phyloP scores from a whole-genome alignment of 305 asterid species.

The Fraxinus dipetala region DNA sequence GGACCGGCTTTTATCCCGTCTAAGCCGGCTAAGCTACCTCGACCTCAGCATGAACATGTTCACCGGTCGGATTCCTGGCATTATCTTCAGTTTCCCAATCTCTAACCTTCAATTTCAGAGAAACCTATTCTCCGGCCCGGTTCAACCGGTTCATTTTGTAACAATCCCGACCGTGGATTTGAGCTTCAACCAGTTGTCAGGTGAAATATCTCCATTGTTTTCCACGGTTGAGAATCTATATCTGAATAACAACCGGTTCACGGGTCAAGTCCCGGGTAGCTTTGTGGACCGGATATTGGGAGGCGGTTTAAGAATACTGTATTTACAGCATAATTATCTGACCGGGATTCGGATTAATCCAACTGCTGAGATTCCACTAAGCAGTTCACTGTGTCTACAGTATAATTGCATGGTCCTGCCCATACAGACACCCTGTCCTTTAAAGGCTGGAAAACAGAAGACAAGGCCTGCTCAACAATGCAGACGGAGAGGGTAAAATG shows the following conservation, averaged over 20 bases:
- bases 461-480: constrained; percentile 83
- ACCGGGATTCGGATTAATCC: constrained; percentile 83
- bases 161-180: constrained; percentile 67
- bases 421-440: constrained; percentile 77
- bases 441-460: constrained; percentile 79
- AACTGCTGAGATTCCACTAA: constrained; percentile 70
- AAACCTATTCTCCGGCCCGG: constrained; percentile 64
- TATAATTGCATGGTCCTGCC: constrained; percentile 92
- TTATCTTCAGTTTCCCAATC: constrained; percentile 59
- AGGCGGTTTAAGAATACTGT: constrained; percentile 52
- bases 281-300: constrained; percentile 73
- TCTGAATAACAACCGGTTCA: constrained; percentile 84
- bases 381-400: constrained; percentile 78
- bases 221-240: constrained; percentile 70
- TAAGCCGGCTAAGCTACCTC: constrained; percentile 55
- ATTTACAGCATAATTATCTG: constrained; percentile 75
- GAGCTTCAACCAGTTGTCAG: constrained; percentile 68
- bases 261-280: constrained; percentile 72
- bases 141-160: constrained; percentile 50
- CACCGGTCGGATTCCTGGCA: constrained; percentile 62
- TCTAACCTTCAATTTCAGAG: constrained; percentile 70
- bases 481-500: constrained; percentile 55
- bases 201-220: constrained; percentile 62
- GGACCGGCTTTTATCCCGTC: constrained; percentile 41
- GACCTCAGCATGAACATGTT: constrained; percentile 74